Base-by-base conservation (phyloP, 331 rosid species). In the Pyrus hybrid region DNA sequence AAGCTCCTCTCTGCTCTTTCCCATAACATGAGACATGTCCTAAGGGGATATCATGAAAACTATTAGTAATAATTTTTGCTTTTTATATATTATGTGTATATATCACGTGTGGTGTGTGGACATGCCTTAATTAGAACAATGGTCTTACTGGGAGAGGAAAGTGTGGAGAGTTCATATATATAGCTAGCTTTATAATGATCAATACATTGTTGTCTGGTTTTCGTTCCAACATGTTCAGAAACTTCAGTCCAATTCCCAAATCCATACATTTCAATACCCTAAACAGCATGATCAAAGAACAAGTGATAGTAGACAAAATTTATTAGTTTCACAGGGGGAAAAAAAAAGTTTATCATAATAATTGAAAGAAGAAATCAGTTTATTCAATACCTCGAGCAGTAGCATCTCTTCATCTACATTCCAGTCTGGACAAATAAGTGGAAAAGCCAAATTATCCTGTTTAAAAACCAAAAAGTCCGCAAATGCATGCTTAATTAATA, bases 211-310 rank as follows among this genome's bases (percentile, higher is more conserved):
- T 79, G 57, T 82, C 84, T 93, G 83, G 81, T 84, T 79, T 88
- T 91, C 12, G 93, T 91, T 82, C 97, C 98, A 81, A 93, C 93
- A 83, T 82, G 87, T 68, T 86, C 96, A 6, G 96, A 91, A 80
- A 93, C 93, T 73, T 87, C 93, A 33, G 79, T 72, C 97, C 97
- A 91, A 76, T 89, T 91, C 71, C 97, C 98, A 79, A 89, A 91
- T 84, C 98, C 98, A 86, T 91, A 91, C 88, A 86, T 91, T 73
- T 81, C 98, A 82, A 93, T 82, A 75, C 91, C 97, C 97, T 93
- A 73, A 79, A 80, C 64, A 83, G 70, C 25, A 67, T 54, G 65
- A 67, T 25, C 79, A 82, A 70, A 54, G 32, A 70, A 63, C 67
- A 74, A 77, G 35, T 25, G 26, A 51, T 56, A 62, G 7, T 51